Percentiles rank a stretch among this genome's conserved stretches.
Evolutionary conservation across 176 grass and related monocot genomes (phyloP).

Genomic region (Stipa capillata): DNA sequence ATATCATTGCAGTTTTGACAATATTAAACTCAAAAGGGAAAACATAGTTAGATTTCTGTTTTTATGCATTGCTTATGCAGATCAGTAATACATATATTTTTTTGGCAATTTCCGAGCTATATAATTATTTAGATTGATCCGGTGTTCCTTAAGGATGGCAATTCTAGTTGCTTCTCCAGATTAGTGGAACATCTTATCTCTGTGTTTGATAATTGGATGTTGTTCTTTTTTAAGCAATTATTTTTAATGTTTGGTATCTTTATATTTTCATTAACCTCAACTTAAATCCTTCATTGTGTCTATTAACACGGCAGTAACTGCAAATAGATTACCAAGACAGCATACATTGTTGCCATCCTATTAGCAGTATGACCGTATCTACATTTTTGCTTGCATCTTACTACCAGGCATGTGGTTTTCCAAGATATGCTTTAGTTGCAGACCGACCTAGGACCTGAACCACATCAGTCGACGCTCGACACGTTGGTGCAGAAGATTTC

Average conservation of each 20-base stretch:
- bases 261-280: too few species aligned
- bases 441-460: not conserved
- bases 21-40: too few species aligned
- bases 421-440: not conserved
- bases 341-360: not conserved
- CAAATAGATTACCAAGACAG: not conserved
- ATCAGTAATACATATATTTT: not conserved
- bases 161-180: not conserved
- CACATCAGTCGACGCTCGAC: not conserved
- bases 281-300: not conserved
- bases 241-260: not conserved
- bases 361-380: not conserved
- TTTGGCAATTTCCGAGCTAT: too few species aligned
- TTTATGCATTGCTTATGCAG: not conserved
- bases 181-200: not conserved
- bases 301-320: not conserved
- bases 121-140: not conserved
- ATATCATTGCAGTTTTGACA: too few species aligned
- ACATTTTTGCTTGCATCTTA: not conserved
- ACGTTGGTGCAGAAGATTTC: not conserved
- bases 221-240: too few species aligned
- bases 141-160: not conserved
- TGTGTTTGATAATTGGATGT: not conserved
- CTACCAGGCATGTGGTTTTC: not conserved
- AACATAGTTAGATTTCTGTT: not conserved